Conservation (phyloP, 768 basidiomycete species). For the Cubamyces sp. region DNA sequence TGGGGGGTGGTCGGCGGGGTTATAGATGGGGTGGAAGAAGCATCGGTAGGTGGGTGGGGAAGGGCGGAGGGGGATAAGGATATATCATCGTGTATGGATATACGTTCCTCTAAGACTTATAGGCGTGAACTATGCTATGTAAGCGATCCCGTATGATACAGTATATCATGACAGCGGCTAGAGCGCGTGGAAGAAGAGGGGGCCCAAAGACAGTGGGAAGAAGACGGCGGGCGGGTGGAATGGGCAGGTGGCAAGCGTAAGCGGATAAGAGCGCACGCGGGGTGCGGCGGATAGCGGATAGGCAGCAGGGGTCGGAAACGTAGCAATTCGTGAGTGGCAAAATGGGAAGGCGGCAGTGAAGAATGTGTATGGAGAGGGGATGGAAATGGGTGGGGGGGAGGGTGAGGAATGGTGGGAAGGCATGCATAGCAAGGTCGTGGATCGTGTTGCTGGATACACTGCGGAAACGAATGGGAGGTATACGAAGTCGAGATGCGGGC, state of each 20-base stretch:
- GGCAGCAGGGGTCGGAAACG: not conserved
- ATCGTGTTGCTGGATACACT: constrained; percentile 23
- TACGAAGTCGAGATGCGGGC: constrained; percentile 17
- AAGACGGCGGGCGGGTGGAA: not conserved
- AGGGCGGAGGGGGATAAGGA: constrained; percentile 16
- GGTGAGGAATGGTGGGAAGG: constrained; percentile 2
- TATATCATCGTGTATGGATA: constrained; percentile 32
- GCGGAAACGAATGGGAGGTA: constrained; percentile 25
- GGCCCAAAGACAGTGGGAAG: not conserved
- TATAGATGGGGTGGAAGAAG: not conserved
- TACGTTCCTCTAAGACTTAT: constrained; percentile 19
- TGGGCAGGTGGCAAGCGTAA: constrained; percentile 3
- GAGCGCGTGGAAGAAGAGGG: not conserved
- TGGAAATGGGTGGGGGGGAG: too few relatives aligned
- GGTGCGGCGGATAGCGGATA: not conserved
- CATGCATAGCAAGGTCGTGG: constrained; percentile 22
- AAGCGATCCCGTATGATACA: constrained; percentile 27
- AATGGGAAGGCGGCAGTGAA: not conserved
- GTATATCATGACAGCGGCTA: constrained; percentile 9
- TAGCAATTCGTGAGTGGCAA: constrained; percentile 5
- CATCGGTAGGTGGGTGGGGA: not conserved
- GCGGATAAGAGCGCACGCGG: not conserved
- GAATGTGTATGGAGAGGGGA: not conserved
- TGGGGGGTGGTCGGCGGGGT: too few relatives aligned
- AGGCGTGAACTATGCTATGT: constrained; percentile 24